phyloP scores from a whole-genome alignment of 768 basidiomycete species.

The Suillus fuscotomentosus region DNA sequence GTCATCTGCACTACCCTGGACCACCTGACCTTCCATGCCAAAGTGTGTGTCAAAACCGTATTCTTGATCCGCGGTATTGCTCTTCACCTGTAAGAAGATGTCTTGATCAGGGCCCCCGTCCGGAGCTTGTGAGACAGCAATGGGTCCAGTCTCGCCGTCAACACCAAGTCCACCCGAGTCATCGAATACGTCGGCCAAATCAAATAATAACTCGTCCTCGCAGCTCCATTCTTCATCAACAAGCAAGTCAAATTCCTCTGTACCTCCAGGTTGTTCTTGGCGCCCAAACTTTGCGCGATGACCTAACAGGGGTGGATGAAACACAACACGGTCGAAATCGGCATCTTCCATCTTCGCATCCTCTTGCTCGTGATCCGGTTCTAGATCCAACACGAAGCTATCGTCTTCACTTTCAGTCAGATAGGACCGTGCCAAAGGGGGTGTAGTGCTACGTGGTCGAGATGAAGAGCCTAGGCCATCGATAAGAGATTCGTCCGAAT shows the following conservation, averaged over 20 bases:
- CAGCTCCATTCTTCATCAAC: constrained; percentile 9
- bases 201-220: constrained; percentile 14
- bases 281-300: constrained; percentile 13
- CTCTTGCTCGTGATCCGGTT: constrained; percentile 14
- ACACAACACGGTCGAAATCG: constrained; percentile 1
- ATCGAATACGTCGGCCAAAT: constrained; percentile 10
- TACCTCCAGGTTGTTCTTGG: constrained; percentile 12
- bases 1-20: background rate
- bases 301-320: constrained; percentile 10
- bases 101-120: background rate
- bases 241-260: constrained; percentile 8
- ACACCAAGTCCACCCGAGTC: background rate
- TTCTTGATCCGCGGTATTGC: constrained; percentile 3
- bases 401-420: constrained; percentile 16
- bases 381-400: constrained; percentile 11
- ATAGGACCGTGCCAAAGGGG: constrained; percentile 10
- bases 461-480: constrained; percentile 11
- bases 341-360: constrained; percentile 18
- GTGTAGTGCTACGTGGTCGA: constrained; percentile 16
- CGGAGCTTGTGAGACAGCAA: constrained; percentile 3
- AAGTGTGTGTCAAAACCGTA: background rate
- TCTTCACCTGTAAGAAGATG: constrained; percentile 4
- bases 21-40: constrained; percentile 1
- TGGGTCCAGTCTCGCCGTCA: background rate
- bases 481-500: constrained; percentile 27